phyloP scores from a whole-genome alignment of 768 basidiomycete genomes.

The Ramaria sp. region DNA sequence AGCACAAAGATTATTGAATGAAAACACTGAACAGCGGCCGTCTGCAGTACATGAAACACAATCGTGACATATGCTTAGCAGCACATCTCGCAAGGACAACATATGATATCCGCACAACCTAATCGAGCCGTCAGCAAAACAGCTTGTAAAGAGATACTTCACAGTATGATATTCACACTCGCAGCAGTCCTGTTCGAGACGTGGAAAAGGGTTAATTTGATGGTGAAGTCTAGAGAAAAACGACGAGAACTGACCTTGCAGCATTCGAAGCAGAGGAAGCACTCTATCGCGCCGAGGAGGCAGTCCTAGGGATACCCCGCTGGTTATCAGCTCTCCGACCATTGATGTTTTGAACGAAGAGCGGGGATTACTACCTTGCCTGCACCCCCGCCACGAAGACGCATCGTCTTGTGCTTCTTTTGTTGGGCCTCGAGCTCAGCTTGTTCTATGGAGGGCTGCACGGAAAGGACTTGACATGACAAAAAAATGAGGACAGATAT shows the following conservation, averaged over 20 bases:
- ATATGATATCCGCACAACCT: slow-evolving; percentile 9
- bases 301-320: neutral
- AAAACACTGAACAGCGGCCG: too few species aligned
- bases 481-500: neutral
- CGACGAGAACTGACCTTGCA: slow-evolving; percentile 7
- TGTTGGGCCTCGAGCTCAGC: slow-evolving; percentile 6
- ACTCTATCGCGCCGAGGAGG: slow-evolving; percentile 5
- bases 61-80: neutral
- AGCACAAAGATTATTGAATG: too few species aligned
- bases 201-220: neutral
- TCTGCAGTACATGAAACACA: neutral
- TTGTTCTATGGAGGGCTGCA: slow-evolving; percentile 10
- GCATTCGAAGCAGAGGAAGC: slow-evolving; percentile 10
- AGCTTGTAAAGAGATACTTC: neutral
- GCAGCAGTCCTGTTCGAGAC: slow-evolving; percentile 3
- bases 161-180: neutral
- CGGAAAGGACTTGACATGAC: slow-evolving; percentile 2
- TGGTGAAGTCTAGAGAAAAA: neutral
- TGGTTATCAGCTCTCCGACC: neutral
- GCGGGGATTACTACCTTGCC: neutral
- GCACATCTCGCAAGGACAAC: slow-evolving; percentile 11
- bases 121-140: neutral
- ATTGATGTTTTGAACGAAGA: neutral
- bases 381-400: slow-evolving; percentile 9
- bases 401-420: slow-evolving; percentile 3